phyloP scores from a whole-genome alignment of 176 grass and related monocot genomes.

The Areca catechu region DNA sequence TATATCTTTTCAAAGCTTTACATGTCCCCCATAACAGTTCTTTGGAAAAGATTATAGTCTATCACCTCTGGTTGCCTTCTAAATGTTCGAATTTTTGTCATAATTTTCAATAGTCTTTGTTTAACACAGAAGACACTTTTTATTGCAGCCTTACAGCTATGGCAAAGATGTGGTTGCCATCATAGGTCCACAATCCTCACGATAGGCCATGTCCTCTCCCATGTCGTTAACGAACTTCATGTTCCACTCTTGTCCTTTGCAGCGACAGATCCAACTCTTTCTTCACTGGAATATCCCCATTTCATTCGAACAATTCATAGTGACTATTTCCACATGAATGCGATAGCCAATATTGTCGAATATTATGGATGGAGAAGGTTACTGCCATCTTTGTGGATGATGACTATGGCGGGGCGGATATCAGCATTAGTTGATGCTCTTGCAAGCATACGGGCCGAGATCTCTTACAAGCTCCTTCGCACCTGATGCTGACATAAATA shows the following conservation, averaged over 20 bases:
- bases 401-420: constrained; percentile 69
- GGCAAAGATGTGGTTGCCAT: constrained; percentile 37
- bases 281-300: constrained; percentile 63
- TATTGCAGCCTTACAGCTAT: constrained; percentile 61
- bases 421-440: constrained; percentile 52
- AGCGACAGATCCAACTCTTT: constrained; percentile 61
- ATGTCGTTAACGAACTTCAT: constrained; percentile 54
- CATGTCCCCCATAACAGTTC: too few species aligned
- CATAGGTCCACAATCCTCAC: constrained; percentile 67
- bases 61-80: not conserved
- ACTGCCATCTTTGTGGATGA: constrained; percentile 70
- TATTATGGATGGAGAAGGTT: constrained; percentile 63
- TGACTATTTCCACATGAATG: constrained; percentile 70
- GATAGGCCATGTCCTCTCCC: constrained; percentile 70
- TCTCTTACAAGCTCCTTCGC: constrained; percentile 46
- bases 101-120: constrained; percentile 1
- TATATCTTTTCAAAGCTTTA: too few species aligned
- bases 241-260: constrained; percentile 60
- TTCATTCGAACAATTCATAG: constrained; percentile 51
- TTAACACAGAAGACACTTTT: constrained; percentile 15
- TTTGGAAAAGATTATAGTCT: too few species aligned
- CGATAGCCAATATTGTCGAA: constrained; percentile 39
- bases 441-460: constrained; percentile 36
- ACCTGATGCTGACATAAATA: not conserved
- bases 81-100: constrained; percentile 3